A percentile compares a stretch with the other conserved stretches of the same genome.
These are phyloP conservation scores for Pugionium dolabratum DNA, from an alignment of 345 rosid genomes.

Conservation along the genomic window DNA sequence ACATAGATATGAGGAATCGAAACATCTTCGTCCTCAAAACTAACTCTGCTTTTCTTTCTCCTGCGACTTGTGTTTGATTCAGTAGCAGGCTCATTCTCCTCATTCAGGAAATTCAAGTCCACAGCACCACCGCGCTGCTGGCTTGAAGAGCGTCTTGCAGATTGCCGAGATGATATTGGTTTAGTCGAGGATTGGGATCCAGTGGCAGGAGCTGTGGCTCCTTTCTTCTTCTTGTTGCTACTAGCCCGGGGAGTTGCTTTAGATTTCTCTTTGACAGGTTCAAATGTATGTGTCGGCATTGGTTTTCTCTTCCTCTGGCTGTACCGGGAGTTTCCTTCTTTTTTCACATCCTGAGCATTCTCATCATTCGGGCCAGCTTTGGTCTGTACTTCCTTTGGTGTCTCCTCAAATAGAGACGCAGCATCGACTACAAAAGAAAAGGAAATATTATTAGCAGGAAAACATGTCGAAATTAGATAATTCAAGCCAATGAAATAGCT, in stretches of 20 bases:
- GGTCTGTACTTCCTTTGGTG: slow-evolving; percentile 31
- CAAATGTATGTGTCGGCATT: slow-evolving; percentile 33
- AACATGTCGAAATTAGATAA: neutral
- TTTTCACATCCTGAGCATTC: slow-evolving; percentile 29
- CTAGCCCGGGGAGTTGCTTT: slow-evolving; percentile 32
- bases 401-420: slow-evolving; percentile 44
- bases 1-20: slow-evolving; percentile 41
- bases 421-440: slow-evolving; percentile 36
- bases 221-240: slow-evolving; percentile 46
- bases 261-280: slow-evolving; percentile 25
- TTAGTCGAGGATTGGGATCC: slow-evolving; percentile 29
- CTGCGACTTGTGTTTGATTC: slow-evolving; percentile 31
- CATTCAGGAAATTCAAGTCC: slow-evolving; percentile 34
- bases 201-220: slow-evolving; percentile 32
- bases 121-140: slow-evolving; percentile 38
- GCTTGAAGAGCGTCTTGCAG: slow-evolving; percentile 26
- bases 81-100: slow-evolving; percentile 31
- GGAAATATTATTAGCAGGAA: neutral
- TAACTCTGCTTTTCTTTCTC: slow-evolving; percentile 31
- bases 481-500: neutral
- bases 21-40: slow-evolving; percentile 36
- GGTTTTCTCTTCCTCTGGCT: slow-evolving; percentile 46
- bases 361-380: slow-evolving; percentile 19
- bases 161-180: slow-evolving; percentile 43
- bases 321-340: slow-evolving; percentile 33